These are phyloP conservation scores for Cladochytrium replicatum DNA, from an alignment of 192 early-diverging fungal species.

Conservation along the genomic window DNA sequence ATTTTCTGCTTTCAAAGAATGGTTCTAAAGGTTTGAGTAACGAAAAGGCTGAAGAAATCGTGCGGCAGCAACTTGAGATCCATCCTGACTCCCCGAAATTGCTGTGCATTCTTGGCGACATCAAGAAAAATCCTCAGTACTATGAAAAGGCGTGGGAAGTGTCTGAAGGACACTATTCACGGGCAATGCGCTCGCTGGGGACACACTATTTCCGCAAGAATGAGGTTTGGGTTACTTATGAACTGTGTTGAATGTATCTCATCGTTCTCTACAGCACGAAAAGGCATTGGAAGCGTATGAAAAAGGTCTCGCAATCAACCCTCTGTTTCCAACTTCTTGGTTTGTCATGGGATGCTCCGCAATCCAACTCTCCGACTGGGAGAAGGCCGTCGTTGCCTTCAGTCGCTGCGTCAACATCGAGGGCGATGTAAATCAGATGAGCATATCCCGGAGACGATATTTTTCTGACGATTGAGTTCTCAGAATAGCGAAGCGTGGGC, in stretches of 20 bases:
- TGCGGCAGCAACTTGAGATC: slow-evolving; percentile 52
- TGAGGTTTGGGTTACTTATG: slow-evolving; percentile 25
- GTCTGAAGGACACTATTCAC: slow-evolving; percentile 67
- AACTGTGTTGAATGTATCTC: neutral
- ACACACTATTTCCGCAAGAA: slow-evolving; percentile 60
- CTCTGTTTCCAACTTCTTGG: slow-evolving; percentile 93
- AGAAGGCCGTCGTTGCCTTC: slow-evolving; percentile 65
- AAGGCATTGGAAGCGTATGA: slow-evolving; percentile 65
- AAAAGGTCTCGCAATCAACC: slow-evolving; percentile 81
- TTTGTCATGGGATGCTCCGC: slow-evolving; percentile 92
- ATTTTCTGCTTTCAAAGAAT: slow-evolving; percentile 1
- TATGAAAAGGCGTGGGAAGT: slow-evolving; percentile 87
- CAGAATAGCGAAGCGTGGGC: slow-evolving; percentile 94
- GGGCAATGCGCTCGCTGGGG: slow-evolving; percentile 93
- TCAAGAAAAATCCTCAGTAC: slow-evolving; percentile 60
- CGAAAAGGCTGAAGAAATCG: slow-evolving; percentile 65
- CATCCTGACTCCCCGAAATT: slow-evolving; percentile 72
- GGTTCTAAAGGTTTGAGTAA: neutral
- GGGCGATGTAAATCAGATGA: slow-evolving; percentile 21
- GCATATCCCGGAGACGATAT: slow-evolving; percentile 4
- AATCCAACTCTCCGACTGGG: slow-evolving; percentile 69
- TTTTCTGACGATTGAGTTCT: slow-evolving; percentile 8
- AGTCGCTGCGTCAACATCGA: slow-evolving; percentile 61
- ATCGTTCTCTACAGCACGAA: slow-evolving; percentile 26
- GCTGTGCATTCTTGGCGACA: slow-evolving; percentile 83